Conservation (phyloP, 306 rosid genomes). For the Senna siamea region DNA sequence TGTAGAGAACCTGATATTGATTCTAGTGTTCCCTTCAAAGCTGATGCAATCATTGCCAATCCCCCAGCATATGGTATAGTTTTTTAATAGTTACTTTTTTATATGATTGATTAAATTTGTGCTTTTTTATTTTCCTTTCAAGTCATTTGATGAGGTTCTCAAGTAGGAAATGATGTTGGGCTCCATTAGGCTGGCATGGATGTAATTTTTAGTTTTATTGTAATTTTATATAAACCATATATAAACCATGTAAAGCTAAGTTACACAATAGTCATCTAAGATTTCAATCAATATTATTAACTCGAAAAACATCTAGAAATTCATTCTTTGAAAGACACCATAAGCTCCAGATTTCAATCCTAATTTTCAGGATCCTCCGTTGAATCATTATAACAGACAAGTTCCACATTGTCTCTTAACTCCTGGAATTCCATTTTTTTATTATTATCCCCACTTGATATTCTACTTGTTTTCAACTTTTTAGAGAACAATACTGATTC, state of each 20-base stretch:
- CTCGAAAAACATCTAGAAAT: not conserved
- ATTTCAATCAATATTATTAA: not conserved
- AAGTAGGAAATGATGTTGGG: conserved; percentile 1
- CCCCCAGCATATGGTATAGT: conserved; percentile 95
- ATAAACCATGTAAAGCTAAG: not conserved
- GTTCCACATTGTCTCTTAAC: not conserved
- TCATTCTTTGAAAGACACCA: not conserved
- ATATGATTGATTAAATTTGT: conserved; percentile 24
- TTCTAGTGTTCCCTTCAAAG: conserved; percentile 75
- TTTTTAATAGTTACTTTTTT: conserved; percentile 16
- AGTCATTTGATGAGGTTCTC: conserved; percentile 9
- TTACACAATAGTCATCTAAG: not conserved
- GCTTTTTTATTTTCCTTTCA: conserved; percentile 19
- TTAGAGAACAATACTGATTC: not conserved
- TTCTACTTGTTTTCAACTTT: not conserved
- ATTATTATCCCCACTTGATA: not conserved
- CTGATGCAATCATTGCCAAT: conserved; percentile 95
- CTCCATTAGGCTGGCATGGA: not conserved
- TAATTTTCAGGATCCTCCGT: not conserved
- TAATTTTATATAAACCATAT: not conserved
- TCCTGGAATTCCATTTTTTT: not conserved
- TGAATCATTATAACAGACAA: not conserved
- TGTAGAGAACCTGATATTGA: conserved; percentile 92
- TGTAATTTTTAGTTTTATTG: not conserved
- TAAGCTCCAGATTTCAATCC: not conserved